Conservation (phyloP, 164 flowering plant genomes). For the Cinnamomum chago region DNA sequence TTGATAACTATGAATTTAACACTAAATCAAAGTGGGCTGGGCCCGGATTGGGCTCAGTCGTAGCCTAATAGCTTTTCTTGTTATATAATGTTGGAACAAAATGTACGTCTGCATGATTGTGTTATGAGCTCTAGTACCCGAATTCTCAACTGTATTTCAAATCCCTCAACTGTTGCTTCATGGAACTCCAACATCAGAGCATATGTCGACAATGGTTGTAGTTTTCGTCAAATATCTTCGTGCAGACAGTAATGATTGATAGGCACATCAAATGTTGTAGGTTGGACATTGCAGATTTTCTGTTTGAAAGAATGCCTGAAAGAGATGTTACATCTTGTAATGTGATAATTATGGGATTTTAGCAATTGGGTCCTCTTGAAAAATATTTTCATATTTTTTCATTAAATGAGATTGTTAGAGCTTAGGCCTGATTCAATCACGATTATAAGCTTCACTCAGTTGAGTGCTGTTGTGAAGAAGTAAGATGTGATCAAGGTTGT, state of each 20-base stretch:
- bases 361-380: conserved; percentile 28
- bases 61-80: too few species aligned
- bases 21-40: too few species aligned
- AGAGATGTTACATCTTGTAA: conserved; percentile 63
- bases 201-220: conserved; percentile 23
- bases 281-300: conserved; percentile 22
- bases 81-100: too few species aligned
- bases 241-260: conserved; percentile 44
- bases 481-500: conserved; percentile 24
- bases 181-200: conserved; percentile 50
- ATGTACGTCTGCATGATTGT: too few species aligned
- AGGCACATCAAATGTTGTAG: conserved; percentile 42
- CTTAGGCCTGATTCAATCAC: conserved; percentile 45
- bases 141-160: conserved; percentile 25
- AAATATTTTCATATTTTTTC: conserved; percentile 25
- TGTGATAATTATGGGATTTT: conserved; percentile 44
- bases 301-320: conserved; percentile 51
- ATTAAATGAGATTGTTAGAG: conserved; percentile 35
- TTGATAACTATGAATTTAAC: too few species aligned
- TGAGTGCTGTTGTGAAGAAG: conserved; percentile 18
- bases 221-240: conserved; percentile 32
- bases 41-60: too few species aligned
- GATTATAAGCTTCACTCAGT: conserved; percentile 37
- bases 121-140: conserved; percentile 5
- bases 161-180: conserved; percentile 13